These are phyloP conservation scores for Annulohypoxylon truncatum DNA, from an alignment of 2,329 filamentous ascomycete species.

Conservation along the genomic window DNA sequence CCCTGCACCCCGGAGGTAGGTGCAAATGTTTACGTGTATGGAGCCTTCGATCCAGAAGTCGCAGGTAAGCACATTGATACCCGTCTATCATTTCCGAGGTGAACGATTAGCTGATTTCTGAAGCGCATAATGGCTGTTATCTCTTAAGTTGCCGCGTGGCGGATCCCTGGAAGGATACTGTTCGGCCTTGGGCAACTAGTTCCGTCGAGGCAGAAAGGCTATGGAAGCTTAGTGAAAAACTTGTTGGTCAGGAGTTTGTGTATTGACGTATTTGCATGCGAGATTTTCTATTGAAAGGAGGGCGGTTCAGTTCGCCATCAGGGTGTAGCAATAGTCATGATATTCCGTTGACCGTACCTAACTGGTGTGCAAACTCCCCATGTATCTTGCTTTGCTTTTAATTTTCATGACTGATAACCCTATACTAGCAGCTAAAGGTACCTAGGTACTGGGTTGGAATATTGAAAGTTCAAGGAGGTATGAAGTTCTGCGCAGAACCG, in stretches of 20 bases:
- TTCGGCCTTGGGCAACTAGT: conserved; percentile 46
- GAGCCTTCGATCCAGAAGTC: conserved; percentile 49
- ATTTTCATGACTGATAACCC: too few species aligned
- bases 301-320: too few species aligned
- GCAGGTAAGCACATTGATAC: conserved; percentile 11
- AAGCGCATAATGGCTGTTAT: conserved; percentile 47
- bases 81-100: not conserved
- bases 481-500: too few species aligned
- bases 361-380: too few species aligned
- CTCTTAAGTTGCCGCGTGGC: conserved; percentile 47
- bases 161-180: conserved; percentile 41
- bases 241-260: conserved; percentile 49
- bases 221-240: conserved; percentile 52
- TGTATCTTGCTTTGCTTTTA: too few species aligned
- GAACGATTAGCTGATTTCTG: not conserved
- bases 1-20: conserved; percentile 47
- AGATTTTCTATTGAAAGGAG: too few species aligned
- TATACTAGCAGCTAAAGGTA: too few species aligned
- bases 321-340: too few species aligned
- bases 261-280: not conserved
- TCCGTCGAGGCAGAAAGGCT: conserved; percentile 48
- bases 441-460: too few species aligned
- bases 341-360: too few species aligned
- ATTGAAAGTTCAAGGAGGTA: too few species aligned
- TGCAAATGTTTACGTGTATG: conserved; percentile 48